These are phyloP conservation scores for Paraconiothyrium sp. DNA, from an alignment of 2,329 filamentous ascomycete genomes.

Conservation along the genomic window DNA sequence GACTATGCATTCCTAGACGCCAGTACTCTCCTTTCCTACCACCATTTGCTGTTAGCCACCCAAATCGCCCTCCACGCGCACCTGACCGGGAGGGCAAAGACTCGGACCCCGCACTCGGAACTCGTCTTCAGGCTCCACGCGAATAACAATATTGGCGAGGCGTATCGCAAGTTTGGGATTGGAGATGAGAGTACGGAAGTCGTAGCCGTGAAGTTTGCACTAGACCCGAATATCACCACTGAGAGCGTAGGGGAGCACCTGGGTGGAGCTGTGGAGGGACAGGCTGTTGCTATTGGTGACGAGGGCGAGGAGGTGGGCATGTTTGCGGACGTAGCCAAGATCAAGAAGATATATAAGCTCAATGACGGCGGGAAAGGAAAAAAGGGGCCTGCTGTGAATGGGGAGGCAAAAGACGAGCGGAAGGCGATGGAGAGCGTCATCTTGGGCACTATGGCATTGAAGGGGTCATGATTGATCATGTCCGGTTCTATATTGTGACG, in stretches of 20 bases:
- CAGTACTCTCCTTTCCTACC: constrained; percentile 74
- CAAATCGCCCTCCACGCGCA: constrained; percentile 79
- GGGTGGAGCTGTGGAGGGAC: constrained; percentile 35
- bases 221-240: constrained; percentile 27
- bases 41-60: constrained; percentile 77
- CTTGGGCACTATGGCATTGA: constrained; percentile 80
- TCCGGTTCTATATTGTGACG: background rate
- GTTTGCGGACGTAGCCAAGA: constrained; percentile 60
- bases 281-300: constrained; percentile 32
- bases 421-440: constrained; percentile 74
- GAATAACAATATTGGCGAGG: constrained; percentile 90
- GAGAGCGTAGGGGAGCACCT: constrained; percentile 42
- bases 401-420: constrained; percentile 52
- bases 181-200: constrained; percentile 74
- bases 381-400: constrained; percentile 45
- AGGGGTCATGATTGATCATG: constrained; percentile 60
- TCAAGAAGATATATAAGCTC: constrained; percentile 89
- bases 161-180: constrained; percentile 89
- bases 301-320: constrained; percentile 61
- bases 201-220: constrained; percentile 81
- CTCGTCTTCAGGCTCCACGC: constrained; percentile 82
- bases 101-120: constrained; percentile 88
- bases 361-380: constrained; percentile 61
- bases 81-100: constrained; percentile 71
- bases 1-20: constrained; percentile 96